Percentiles rank a stretch among this genome's conserved stretches.
These are phyloP conservation scores for Suillus occidentalis DNA, from an alignment of 768 basidiomycete species.

Conservation along the genomic window DNA sequence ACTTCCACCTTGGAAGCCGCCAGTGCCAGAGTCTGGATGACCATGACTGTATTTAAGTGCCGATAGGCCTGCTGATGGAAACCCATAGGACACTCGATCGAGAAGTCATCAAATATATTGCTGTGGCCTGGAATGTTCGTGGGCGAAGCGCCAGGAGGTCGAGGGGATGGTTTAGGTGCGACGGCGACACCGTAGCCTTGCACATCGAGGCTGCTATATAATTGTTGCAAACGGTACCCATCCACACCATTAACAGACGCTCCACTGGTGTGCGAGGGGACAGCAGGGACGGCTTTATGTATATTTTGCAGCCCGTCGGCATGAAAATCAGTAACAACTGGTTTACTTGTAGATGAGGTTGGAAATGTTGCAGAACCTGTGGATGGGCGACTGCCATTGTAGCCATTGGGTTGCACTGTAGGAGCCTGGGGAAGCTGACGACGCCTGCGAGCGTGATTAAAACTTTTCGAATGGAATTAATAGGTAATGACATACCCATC, in stretches of 20 bases:
- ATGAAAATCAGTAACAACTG: constrained; percentile 8
- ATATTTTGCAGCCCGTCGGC: constrained; percentile 24
- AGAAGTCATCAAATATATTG: constrained; percentile 20
- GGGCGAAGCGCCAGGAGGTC: constrained; percentile 30
- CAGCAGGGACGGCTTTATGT: constrained; percentile 32
- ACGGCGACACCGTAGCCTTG: constrained; percentile 13
- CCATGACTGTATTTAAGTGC: constrained; percentile 17
- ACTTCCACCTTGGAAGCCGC: constrained; percentile 22
- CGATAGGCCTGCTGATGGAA: constrained; percentile 25
- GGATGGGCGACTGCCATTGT: constrained; percentile 20
- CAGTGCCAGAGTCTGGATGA: constrained; percentile 16
- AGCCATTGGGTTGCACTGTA: constrained; percentile 15
- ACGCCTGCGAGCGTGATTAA: constrained; percentile 18
- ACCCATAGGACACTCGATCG: constrained; percentile 15
- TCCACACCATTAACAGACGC: constrained; percentile 11
- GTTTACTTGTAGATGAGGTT: constrained; percentile 16
- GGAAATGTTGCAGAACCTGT: constrained; percentile 22
- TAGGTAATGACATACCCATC: constrained; percentile 23
- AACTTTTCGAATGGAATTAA: neutral
- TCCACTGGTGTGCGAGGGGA: too few species aligned
- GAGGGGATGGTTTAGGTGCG: constrained; percentile 21
- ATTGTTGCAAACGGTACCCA: constrained; percentile 1
- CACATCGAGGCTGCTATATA: constrained; percentile 15
- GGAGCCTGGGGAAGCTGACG: constrained; percentile 32
- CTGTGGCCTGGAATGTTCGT: constrained; percentile 28